Percentiles rank a stretch among this genome's conserved stretches.
phyloP scores from a whole-genome alignment of 2,329 filamentous ascomycete genomes.

The Arthrobotrys iridis region DNA sequence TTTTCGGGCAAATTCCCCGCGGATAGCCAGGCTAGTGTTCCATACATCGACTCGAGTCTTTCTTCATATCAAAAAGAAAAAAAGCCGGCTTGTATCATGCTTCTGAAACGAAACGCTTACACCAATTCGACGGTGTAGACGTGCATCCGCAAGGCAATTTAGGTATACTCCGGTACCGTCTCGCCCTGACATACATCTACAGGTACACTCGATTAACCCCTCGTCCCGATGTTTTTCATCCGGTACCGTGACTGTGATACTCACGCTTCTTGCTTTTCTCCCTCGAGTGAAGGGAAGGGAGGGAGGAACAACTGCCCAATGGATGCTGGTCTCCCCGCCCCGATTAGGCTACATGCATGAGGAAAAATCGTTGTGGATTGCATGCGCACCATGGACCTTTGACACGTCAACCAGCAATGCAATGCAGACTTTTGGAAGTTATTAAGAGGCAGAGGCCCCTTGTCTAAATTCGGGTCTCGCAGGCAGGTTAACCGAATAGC shows the following conservation, averaged over 20 bases:
- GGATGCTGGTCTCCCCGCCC: constrained; percentile 21
- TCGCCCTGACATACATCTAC: constrained; percentile 24
- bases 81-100: constrained; percentile 44
- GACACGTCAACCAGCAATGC: constrained; percentile 54
- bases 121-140: not conserved
- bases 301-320: constrained; percentile 3
- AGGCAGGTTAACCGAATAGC: constrained; percentile 30
- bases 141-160: not conserved
- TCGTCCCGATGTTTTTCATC: constrained; percentile 11
- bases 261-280: constrained; percentile 2
- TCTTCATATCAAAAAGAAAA: not conserved
- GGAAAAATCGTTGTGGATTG: constrained; percentile 49
- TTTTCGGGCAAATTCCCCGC: constrained; percentile 54
- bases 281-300: no score
- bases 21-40: constrained; percentile 47
- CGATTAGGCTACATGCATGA: constrained; percentile 48
- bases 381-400: constrained; percentile 42
- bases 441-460: constrained; percentile 3
- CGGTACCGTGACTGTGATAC: not conserved
- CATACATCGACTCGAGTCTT: not conserved
- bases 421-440: constrained; percentile 21
- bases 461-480: constrained; percentile 26
- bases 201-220: constrained; percentile 21
- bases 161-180: constrained; percentile 16
- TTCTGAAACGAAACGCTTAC: constrained; percentile 52